Evolutionary conservation across 228 moss, liverwort and hornwort genomes (phyloP), one percentile per base, ranked within the genome.

Genomic region (Sphagnum magellanicum): DNA sequence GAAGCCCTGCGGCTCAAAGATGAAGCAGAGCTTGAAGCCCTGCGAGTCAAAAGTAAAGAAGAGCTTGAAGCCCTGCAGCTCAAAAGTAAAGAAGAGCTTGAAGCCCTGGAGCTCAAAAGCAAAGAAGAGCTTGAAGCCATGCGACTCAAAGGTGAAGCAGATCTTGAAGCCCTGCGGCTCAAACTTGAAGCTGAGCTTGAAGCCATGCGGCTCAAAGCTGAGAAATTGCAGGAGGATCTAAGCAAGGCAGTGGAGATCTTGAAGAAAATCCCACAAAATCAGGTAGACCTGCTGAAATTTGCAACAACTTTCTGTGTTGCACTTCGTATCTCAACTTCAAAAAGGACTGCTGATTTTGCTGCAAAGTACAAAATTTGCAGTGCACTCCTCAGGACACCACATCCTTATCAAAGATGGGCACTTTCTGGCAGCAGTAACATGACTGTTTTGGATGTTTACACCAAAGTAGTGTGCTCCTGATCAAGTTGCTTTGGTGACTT

Each of bases 151-250:
- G 8, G 16, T 14, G n/a, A 61, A 10, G 61, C 8, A 46, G 61
- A 61, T 8, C 61, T 62, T 16, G 15, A 16, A 47, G 61, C 16
- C 15, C 10, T 62, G 61, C 61, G 61, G 61, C 47, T 47, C 47
- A 81, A 13, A 50, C 81, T 32, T 32, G 32, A 32, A 46, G 73
- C 48, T 13, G 64, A 65, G 49, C 48, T 65, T 16, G 61, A 16
- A 16, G 15, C n/a, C 16, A 46, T 61, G 61, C 72, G 74, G 66
- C 0, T 71, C 65, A 49, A 16, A 7, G 66, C 66, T n/a, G 72
- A 72, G 71, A 82, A 76, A 70, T 80, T 86, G 48, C 70, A 53
- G 53, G 74, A 69, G 59, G 78, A 80, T 69, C 82, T 86, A 61
- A 72, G 11, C 71, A 74, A 64, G 69, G 78, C 86, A 11, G 75